Base-by-base conservation (phyloP, 192 early-diverging fungal genomes). In the Ramicandelaber brevisporus region DNA sequence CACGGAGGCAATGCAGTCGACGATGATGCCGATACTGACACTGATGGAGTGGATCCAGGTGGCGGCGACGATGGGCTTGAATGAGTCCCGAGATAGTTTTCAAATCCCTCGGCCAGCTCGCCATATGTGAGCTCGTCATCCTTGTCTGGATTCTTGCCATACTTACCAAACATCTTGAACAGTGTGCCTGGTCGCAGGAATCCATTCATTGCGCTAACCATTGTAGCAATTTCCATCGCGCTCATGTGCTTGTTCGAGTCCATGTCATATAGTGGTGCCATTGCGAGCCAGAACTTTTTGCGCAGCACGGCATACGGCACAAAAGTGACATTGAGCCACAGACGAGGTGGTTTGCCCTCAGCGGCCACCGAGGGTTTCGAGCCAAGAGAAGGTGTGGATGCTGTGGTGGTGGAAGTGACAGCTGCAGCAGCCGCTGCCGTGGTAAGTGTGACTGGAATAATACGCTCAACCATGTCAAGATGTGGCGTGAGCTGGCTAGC, bases 161-260 rank as follows among this genome's bases (percentile, higher is more conserved):
- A 45, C 2, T 51, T 44, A 3, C 31, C 31, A 48, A 57, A 66
- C 42, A 75, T 66, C 3, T 39, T 26, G 21, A 67, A 56, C 1
- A 83, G 53, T 0, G 72, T 68, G 23, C 63, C 51, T 19, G 67
- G 60, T 0, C 64, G 57, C 11, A 78, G 49, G 1, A 61, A 74
- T 16, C 64, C 70, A 7, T 70, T 70, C 4, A 83, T 38, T 17
- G 51, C 52, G 29, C 73, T 72, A 5, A 83, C 50, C 64, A 83
- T 65, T 14, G 74, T 57, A 28, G 61, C 60, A 7, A 83, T 41
- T 23, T 65, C 59, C 2, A 70, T 33, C 11, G 49, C 41, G 37
- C 63, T 68, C 29, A 78, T 45, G n/a, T 41, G 38, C 16, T 58
- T 61, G 21, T 52, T 72, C 12, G 57, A 63, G 21, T 74, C 70